These are phyloP conservation scores for Sequoia sempervirens DNA, from an alignment of 75 land plant genomes.

Conservation along the genomic window DNA sequence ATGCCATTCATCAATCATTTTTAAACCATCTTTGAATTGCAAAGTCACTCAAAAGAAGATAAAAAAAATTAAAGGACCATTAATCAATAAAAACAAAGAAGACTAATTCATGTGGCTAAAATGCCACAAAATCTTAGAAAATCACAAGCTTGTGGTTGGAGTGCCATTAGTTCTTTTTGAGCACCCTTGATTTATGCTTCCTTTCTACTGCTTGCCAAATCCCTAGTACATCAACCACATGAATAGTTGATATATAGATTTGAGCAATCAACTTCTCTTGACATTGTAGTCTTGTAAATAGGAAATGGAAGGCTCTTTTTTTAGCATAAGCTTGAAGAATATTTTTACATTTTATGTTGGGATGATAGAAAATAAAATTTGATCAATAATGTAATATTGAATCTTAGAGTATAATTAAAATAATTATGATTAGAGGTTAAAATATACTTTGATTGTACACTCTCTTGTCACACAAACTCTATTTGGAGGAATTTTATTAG, in stretches of 20 bases:
- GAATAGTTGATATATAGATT: slow-evolving; percentile 18
- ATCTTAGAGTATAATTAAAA: neutral
- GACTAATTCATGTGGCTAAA: neutral
- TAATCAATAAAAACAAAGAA: neutral
- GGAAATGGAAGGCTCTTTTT: slow-evolving; percentile 24
- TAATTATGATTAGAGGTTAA: neutral
- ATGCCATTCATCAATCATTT: neutral
- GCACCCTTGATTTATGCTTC: slow-evolving; percentile 37
- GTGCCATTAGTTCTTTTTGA: slow-evolving; percentile 23
- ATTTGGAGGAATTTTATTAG: too few species aligned
- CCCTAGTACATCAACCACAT: slow-evolving; percentile 29
- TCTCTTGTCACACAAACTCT: too few species aligned
- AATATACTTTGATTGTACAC: neutral
- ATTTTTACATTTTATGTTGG: slow-evolving; percentile 35
- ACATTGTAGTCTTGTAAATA: slow-evolving; percentile 9
- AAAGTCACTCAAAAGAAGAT: neutral
- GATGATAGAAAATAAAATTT: neutral
- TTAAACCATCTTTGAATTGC: neutral
- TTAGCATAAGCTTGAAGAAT: slow-evolving; percentile 36
- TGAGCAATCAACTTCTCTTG: slow-evolving; percentile 18
- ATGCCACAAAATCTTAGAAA: neutral
- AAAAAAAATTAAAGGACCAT: neutral
- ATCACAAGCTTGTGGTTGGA: slow-evolving; percentile 5
- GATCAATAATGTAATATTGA: neutral
- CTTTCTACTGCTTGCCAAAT: slow-evolving; percentile 23